Base-by-base conservation (phyloP, 768 basidiomycete species). In the Trametes meyenii region DNA sequence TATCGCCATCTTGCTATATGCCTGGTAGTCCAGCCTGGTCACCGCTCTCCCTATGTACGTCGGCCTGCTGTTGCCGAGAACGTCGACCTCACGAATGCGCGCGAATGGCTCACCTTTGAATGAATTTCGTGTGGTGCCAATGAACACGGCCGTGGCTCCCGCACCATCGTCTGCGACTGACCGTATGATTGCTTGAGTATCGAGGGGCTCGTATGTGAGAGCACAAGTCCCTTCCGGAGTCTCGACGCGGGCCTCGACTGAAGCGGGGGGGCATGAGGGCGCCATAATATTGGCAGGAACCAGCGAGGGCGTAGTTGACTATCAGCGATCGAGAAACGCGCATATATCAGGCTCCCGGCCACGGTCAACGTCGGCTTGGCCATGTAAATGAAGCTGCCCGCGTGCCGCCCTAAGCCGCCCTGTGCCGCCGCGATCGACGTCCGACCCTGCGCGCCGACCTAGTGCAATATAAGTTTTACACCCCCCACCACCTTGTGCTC, bases 41-140 rank as follows among this genome's bases (percentile, higher is more conserved):
- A 94, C 92, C 14, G 74, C 73, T 69, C 86, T 90, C 38, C 56
- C 57, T 51, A 58, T 40, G 36, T 6, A 44, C 61, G 51, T 23
- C 40, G 33, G 55, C 35, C 26, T 19, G 36, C 53, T 43, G n/a
- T 52, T 12, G 49, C 58, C 33, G 14, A 23, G 21, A 12, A 12
- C 23, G 3, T 52, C 19, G 35, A 10, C 50, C 17, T 44, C 5
- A 17, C 14, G 16, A 43, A 14, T 3, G 17, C 49, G 43, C 29
- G 29, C 29, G 29, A 33, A 8, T 33, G 3, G 29, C 67, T 50
- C 68, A 89, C 92, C 92, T 83, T 88, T 80, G 77, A 94, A 94
- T 0, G 87, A 87, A 72, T 94, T 88, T 58, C 93, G 84, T 6
- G 93, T 96, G 14, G 92, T 92, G 8, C 93, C 93, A 55, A 94